Base-by-base conservation (phyloP, 2,329 filamentous ascomycete genomes). In the Pleoardoris graminearum region DNA sequence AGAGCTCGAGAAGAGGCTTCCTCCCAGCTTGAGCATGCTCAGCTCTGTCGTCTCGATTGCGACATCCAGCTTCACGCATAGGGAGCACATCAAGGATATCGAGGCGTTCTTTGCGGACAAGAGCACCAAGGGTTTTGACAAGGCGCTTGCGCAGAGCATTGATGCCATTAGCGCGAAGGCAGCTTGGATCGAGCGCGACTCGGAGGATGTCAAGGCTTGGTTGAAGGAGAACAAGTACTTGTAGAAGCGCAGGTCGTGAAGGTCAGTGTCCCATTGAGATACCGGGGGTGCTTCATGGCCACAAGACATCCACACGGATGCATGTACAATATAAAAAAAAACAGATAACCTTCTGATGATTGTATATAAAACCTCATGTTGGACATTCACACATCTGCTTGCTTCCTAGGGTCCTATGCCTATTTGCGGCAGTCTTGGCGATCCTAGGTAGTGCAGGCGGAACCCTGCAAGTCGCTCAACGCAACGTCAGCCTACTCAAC, bases 51-150 rank as follows among this genome's bases (percentile, higher is more conserved):
- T 97, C 3, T 85, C 85, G 52, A 89, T 96, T 64, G 88, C 87
- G 65, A 93, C 90, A 1, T 86, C 85, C 36, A 87, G 88, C 69
- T 95, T 97, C 76, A 90, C 89, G 17, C 87, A 82, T 55, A 78
- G 85, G 57, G 85, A 88, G 63, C 91, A 96, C 75, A 79, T 93
- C 53, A 81, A 85, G 57, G 82, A 86, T 55, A 86, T 97, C 21
- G 81, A 93, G 73, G 78, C 79, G 4, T 97, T 97, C 82, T 97
- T 97, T 70, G 80, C 79, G 29, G 79, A 82, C 59, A 91, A 90
- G 79, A 90, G 89, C 71, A 95, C 88, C 55, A 96, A 89, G 79
- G 85, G 91, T 37, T 97, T 91, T 67, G 90, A 96, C 68, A 87
- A 92, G 71, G 86, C 89, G 43, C 79, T 97, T 52, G 90, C 91